phyloP scores from a whole-genome alignment of 192 early-diverging fungal genomes.

The Coemansia sp. region DNA sequence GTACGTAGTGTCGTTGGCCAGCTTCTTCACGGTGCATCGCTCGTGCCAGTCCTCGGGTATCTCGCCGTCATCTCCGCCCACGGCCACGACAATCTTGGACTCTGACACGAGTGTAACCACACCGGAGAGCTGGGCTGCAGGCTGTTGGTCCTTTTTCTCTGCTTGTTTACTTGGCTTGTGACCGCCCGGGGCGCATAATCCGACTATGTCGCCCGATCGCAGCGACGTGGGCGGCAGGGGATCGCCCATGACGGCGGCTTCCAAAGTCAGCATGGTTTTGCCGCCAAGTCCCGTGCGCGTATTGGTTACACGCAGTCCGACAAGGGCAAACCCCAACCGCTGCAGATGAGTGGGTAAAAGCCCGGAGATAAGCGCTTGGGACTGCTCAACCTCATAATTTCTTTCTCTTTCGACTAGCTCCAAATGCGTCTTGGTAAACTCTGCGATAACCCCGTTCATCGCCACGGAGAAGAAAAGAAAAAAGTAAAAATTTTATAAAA shows the following conservation, averaged over 20 bases:
- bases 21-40: slow-evolving; percentile 56
- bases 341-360: slow-evolving; percentile 64
- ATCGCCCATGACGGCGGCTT: slow-evolving; percentile 58
- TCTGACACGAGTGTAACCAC: slow-evolving; percentile 62
- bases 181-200: slow-evolving; percentile 52
- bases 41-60: slow-evolving; percentile 64
- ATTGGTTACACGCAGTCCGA: slow-evolving; percentile 59
- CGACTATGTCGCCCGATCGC: slow-evolving; percentile 72
- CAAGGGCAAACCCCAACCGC: slow-evolving; percentile 63
- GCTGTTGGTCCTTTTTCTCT: not conserved
- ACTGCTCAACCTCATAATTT: slow-evolving; percentile 45
- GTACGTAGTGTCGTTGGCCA: slow-evolving; percentile 55
- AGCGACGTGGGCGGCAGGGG: slow-evolving; percentile 62
- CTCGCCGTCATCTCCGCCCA: slow-evolving; percentile 56
- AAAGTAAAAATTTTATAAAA: not conserved
- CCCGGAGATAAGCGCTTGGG: slow-evolving; percentile 28
- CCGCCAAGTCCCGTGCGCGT: slow-evolving; percentile 72
- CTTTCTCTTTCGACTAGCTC: slow-evolving; percentile 58
- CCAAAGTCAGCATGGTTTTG: slow-evolving; percentile 65
- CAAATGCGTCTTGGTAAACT: slow-evolving; percentile 44
- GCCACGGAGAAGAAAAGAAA: not conserved
- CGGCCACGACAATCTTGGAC: slow-evolving; percentile 61
- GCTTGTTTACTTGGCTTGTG: slow-evolving; percentile 26
- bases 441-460: slow-evolving; percentile 4
- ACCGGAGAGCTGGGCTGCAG: slow-evolving; percentile 24